Base-by-base conservation (phyloP, 805 yeast genomes). In the Zygosaccharomyces lentus region DNA sequence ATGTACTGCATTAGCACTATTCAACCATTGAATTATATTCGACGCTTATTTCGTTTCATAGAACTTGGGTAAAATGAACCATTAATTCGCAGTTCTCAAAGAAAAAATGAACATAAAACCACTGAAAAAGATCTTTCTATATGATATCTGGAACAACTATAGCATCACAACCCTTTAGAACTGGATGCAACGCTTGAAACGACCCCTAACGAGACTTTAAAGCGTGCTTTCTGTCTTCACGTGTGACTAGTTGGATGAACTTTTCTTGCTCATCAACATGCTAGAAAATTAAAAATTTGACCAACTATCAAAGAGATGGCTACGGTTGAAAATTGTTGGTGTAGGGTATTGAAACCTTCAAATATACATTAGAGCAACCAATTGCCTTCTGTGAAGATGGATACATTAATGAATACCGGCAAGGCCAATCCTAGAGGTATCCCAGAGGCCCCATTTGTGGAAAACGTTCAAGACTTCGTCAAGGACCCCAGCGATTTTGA, bases 361-460 rank as follows among this genome's bases (percentile, higher is more conserved):
- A 21, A 10, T 21, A 2, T 12, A 13, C 9, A 12, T 21, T n/a
- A 17, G 1, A 21, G 9, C 19, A 35, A 25, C 15, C 41, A 38
- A 38, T 38, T 38, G 26, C 26, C 15, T 9, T 16, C 15, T 25
- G 13, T 19, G 17, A 45, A 29, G 30, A 64, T 65, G 65, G 65
- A 63, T 43, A 52, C 66, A 1, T 17, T 62, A 13, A 55, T 52
- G 47, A 80, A 82, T 57, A 74, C 82, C 10, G 76, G 75, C 2
- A 74, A 78, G 41, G 69, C 81, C 19, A 93, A 93, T 60, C 93
- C 97, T 8, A 77, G 98, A 53, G 99, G 99, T 3, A 93, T 93
- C 47, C 99, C 99, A 6, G 85, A 87, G 61, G 99, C 99, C 1
- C 96, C 95, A 34, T 93, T 93, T 65, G 81, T 93, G 43, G 95